A percentile compares a stretch with the other conserved stretches of the same genome.
Conservation (phyloP, 345 rosid species). For the Noccaea bulbosa region DNA sequence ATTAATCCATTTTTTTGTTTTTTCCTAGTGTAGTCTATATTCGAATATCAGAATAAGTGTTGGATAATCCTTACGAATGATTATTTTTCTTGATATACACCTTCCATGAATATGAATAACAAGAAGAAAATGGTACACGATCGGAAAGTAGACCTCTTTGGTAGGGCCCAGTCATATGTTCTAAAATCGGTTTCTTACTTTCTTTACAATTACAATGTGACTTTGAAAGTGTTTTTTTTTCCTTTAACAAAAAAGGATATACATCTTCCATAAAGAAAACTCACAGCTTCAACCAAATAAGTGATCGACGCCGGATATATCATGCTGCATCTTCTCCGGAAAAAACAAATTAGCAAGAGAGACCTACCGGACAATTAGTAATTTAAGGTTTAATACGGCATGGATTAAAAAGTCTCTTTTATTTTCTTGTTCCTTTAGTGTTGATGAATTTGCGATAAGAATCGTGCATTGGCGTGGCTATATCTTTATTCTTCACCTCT, state of each 20-base stretch:
- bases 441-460: slow-evolving; percentile 20
- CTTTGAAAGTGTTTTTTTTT: background rate
- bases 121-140: slow-evolving; percentile 20
- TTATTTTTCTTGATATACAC: slow-evolving; percentile 12
- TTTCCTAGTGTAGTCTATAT: background rate
- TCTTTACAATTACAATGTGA: slow-evolving; percentile 30
- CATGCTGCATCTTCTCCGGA: slow-evolving; percentile 36
- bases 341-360: slow-evolving; percentile 22
- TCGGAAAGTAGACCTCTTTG: slow-evolving; percentile 29
- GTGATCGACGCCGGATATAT: slow-evolving; percentile 11
- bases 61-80: background rate
- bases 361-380: slow-evolving; percentile 28
- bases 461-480: slow-evolving; percentile 42
- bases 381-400: slow-evolving; percentile 40
- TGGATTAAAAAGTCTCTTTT: slow-evolving; percentile 19
- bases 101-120: slow-evolving; percentile 5
- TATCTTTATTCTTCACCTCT: slow-evolving; percentile 35
- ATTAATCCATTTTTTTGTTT: background rate
- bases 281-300: slow-evolving; percentile 1
- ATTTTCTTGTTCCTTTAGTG: slow-evolving; percentile 6
- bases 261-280: background rate
- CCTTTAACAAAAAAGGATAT: no score
- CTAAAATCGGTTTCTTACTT: slow-evolving; percentile 24
- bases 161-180: slow-evolving; percentile 29
- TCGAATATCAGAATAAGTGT: background rate